Evolutionary conservation across 176 grass and related monocot species (phyloP).

Genomic region (Aegilops longissima): DNA sequence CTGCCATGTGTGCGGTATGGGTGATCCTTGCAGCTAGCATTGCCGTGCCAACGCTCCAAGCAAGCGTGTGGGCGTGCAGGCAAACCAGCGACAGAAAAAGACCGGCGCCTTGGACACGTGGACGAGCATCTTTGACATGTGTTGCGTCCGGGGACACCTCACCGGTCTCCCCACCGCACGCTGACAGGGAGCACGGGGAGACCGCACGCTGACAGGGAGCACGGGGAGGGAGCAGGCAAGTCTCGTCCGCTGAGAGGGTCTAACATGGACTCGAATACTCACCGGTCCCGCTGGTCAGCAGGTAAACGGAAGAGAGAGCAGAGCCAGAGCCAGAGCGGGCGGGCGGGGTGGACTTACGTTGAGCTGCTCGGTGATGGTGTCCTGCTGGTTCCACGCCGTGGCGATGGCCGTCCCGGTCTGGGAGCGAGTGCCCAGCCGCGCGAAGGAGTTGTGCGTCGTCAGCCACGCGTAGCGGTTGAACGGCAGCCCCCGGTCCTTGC

Average conservation of each 20-base stretch:
- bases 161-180: not conserved
- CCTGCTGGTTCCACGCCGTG: conserved; percentile 80
- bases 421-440: conserved; percentile 61
- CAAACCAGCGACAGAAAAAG: conserved; percentile 3
- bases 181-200: not conserved
- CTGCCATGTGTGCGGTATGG: not conserved
- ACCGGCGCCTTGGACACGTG: not conserved
- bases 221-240: no score
- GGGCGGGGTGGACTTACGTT: conserved; percentile 43
- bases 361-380: conserved; percentile 83
- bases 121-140: not conserved
- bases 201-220: no score
- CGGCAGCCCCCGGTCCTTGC: conserved; percentile 60
- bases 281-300: not conserved
- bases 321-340: not conserved
- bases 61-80: conserved; percentile 21
- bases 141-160: not conserved
- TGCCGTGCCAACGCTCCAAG: not conserved
- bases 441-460: conserved; percentile 97
- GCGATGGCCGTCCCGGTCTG: conserved; percentile 45
- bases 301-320: not conserved
- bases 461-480: conserved; percentile 96
- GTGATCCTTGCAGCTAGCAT: not conserved
- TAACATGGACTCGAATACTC: not conserved
- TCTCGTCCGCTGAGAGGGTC: not conserved